Conservation (phyloP, 768 basidiomycete genomes). For the Lepiota venenata region DNA sequence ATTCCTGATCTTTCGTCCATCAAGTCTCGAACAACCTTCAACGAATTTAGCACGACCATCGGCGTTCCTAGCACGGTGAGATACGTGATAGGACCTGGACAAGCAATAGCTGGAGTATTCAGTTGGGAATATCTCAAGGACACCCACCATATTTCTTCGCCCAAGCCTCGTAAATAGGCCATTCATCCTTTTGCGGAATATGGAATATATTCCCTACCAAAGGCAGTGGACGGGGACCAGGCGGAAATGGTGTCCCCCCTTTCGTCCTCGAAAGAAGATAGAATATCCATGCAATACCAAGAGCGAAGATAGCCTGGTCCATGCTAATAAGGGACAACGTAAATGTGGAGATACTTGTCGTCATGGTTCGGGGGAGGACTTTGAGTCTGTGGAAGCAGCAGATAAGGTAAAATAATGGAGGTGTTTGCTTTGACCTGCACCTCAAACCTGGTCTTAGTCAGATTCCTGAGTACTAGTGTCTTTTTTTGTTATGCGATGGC, state of each 20-base stretch:
- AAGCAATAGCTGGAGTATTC: neutral
- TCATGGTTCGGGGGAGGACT: slow-evolving; percentile 36
- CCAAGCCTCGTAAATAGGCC: slow-evolving; percentile 19
- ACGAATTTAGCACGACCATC: slow-evolving; percentile 19
- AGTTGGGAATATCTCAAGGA: neutral
- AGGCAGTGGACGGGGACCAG: slow-evolving; percentile 19
- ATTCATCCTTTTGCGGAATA: slow-evolving; percentile 21
- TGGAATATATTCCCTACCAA: slow-evolving; percentile 22
- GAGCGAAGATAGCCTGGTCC: neutral
- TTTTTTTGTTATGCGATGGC: no score
- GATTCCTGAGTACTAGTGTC: no score
- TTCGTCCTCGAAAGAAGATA: neutral
- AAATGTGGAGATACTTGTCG: neutral
- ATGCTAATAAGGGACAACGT: neutral
- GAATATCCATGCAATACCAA: neutral
- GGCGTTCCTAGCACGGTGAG: slow-evolving; percentile 17
- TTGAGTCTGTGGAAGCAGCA: neutral
- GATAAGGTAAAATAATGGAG: no score
- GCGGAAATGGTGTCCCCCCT: slow-evolving; percentile 13
- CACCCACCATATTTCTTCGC: slow-evolving; percentile 18
- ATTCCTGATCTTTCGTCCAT: slow-evolving; percentile 16
- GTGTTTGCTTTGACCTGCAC: no score
- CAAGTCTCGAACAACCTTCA: slow-evolving; percentile 13
- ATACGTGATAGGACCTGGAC: slow-evolving; percentile 17
- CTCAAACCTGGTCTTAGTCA: no score